Conservation (phyloP, 495 filamentous ascomycete genomes). For the Usnea hakonensis region DNA sequence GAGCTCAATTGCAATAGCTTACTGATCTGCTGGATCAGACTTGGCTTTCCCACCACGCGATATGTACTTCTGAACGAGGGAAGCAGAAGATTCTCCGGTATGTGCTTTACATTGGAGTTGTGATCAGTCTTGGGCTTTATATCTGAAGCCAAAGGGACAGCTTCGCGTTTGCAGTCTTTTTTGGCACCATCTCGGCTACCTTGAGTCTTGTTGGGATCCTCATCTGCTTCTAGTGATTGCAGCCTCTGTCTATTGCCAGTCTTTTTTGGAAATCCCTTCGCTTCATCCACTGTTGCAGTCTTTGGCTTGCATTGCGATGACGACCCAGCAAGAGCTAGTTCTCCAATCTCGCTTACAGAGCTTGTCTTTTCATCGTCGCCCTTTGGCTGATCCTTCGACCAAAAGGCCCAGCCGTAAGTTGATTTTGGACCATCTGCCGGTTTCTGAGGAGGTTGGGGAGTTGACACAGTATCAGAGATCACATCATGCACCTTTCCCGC, state of each 20-base stretch:
- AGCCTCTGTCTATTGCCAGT: conserved; percentile 23
- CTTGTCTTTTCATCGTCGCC: conserved; percentile 22
- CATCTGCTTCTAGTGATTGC: conserved; percentile 8
- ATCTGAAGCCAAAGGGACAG: not conserved
- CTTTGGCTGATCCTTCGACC: conserved; percentile 59
- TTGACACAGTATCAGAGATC: not conserved
- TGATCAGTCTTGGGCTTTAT: not conserved
- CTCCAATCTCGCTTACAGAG: conserved; percentile 45
- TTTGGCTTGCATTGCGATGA: conserved; percentile 56
- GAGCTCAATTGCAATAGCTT: conserved; percentile 56
- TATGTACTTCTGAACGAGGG: conserved; percentile 65
- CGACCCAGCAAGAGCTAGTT: conserved; percentile 62
- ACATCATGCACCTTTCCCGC: not conserved
- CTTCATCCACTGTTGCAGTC: conserved; percentile 47
- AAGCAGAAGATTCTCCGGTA: conserved; percentile 52
- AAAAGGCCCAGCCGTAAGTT: conserved; percentile 78
- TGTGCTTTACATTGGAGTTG: conserved; percentile 5
- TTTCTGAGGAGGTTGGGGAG: conserved; percentile 1
- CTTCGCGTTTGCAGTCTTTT: conserved; percentile 22
- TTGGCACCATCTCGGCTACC: conserved; percentile 5
- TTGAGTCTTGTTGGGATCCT: conserved; percentile 14
- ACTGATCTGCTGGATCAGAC: conserved; percentile 63
- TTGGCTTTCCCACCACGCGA: conserved; percentile 54
- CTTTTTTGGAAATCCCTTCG: conserved; percentile 32
- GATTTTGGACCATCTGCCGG: conserved; percentile 26